phyloP scores from a whole-genome alignment of 2,329 filamentous ascomycete genomes.

The Hyphodiscus sp. region DNA sequence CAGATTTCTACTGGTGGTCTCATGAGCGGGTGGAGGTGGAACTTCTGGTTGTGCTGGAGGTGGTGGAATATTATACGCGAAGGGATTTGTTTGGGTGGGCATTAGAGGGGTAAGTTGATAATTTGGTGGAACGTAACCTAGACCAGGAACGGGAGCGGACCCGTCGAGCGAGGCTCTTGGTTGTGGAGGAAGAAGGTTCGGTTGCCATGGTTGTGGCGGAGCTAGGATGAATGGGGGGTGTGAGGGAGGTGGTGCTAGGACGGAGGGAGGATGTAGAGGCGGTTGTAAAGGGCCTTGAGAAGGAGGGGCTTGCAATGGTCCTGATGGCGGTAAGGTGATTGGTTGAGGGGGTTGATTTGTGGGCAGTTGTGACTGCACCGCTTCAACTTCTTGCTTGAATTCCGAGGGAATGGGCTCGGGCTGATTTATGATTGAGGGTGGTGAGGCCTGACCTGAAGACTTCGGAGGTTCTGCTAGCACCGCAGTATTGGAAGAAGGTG shows the following conservation, averaged over 20 bases:
- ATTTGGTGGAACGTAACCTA: conserved; percentile 22
- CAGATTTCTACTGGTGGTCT: conserved; percentile 43
- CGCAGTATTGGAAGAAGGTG: not conserved
- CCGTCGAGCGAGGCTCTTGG: conserved; percentile 23
- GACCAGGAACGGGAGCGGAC: conserved; percentile 28
- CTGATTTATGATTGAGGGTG: not conserved
- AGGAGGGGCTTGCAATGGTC: conserved; percentile 12
- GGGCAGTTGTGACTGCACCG: not conserved
- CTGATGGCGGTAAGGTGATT: conserved; percentile 4
- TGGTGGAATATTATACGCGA: conserved; percentile 17
- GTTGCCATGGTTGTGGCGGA: not conserved
- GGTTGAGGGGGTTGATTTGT: conserved; percentile 3
- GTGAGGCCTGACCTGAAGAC: not conserved
- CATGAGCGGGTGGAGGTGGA: conserved; percentile 37
- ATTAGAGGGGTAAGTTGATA: conserved; percentile 27
- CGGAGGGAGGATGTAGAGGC: conserved; percentile 6
- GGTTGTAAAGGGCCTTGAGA: conserved; percentile 13
- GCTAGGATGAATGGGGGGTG: conserved; percentile 8
- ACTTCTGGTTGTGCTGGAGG: conserved; percentile 10
- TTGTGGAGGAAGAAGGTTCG: conserved; percentile 1
- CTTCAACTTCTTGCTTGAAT: not conserved
- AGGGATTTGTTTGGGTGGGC: conserved; percentile 16
- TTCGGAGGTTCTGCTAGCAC: not conserved
- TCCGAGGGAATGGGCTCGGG: not conserved
- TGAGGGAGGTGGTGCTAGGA: conserved; percentile 5